phyloP scores from a whole-genome alignment of 2,329 filamentous ascomycete genomes.

The Xylariomycetidae sp. region DNA sequence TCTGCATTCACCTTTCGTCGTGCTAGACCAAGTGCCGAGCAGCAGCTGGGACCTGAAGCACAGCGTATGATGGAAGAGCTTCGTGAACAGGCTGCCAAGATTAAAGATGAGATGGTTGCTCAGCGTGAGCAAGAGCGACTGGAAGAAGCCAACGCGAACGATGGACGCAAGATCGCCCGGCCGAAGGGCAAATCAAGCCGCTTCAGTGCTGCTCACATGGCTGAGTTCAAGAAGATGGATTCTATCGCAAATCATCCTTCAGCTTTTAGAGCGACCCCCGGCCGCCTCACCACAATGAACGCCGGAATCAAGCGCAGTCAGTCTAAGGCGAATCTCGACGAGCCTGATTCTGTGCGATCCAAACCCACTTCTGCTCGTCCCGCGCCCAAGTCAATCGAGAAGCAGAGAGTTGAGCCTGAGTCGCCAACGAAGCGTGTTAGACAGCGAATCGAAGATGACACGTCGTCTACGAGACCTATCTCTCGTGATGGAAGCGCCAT shows the following conservation, averaged over 20 bases:
- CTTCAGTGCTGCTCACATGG: conserved; percentile 81
- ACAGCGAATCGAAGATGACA: conserved; percentile 63
- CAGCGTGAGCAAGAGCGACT: conserved; percentile 52
- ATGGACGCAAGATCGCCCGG: conserved; percentile 68
- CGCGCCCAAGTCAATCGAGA: conserved; percentile 16
- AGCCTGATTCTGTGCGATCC: conserved; percentile 42
- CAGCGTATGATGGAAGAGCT: conserved; percentile 61
- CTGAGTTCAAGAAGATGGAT: conserved; percentile 95
- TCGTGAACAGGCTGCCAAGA: conserved; percentile 65
- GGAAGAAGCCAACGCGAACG: conserved; percentile 38
- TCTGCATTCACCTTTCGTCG: conserved; percentile 64
- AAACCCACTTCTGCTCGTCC: conserved; percentile 24
- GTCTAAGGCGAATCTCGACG: conserved; percentile 62
- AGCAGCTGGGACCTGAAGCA: conserved; percentile 57
- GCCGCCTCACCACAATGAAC: conserved; percentile 49
- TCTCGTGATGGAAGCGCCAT: conserved; percentile 49
- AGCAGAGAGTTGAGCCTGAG: conserved; percentile 24
- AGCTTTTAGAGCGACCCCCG: conserved; percentile 60
- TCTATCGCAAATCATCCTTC: conserved; percentile 87
- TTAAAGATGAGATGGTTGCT: conserved; percentile 64
- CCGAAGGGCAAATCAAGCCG: conserved; percentile 74
- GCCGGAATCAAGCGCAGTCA: conserved; percentile 30
- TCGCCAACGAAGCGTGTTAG: conserved; percentile 67
- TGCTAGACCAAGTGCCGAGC: conserved; percentile 42
- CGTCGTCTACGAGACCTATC: conserved; percentile 58